Conservation (phyloP, 1,284 basidiomycete genomes). For the Cerioporus squamosus region DNA sequence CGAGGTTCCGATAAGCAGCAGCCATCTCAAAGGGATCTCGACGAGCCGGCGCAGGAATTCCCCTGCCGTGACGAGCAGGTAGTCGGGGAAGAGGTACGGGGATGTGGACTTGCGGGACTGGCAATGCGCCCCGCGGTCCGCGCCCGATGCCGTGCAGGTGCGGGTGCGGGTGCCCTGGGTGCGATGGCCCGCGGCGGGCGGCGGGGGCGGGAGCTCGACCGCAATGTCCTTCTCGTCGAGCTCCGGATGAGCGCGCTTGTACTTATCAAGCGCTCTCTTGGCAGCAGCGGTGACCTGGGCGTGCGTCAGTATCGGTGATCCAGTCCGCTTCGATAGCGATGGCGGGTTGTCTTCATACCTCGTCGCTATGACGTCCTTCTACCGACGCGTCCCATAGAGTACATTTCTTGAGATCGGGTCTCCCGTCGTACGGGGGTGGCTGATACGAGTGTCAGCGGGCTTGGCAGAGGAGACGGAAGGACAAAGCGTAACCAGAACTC, state of each 20-base stretch:
- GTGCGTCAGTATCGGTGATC: not conserved
- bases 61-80: not conserved
- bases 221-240: constrained; percentile 55
- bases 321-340: not conserved
- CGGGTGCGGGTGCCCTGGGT: not conserved
- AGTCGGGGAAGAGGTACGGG: not conserved
- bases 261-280: constrained; percentile 65
- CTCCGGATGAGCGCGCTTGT: constrained; percentile 59
- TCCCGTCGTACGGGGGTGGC: constrained; percentile 27
- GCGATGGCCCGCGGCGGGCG: constrained; percentile 9
- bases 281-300: constrained; percentile 71
- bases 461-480: not conserved
- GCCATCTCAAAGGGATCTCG: too few relatives aligned
- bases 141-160: not conserved
- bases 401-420: constrained; percentile 52
- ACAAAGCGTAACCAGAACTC: constrained; percentile 27
- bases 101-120: not conserved
- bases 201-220: constrained; percentile 51
- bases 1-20: too few relatives aligned
- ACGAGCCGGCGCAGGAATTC: too few relatives aligned
- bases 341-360: constrained; percentile 45
- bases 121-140: not conserved
- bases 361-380: constrained; percentile 65
- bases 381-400: constrained; percentile 68
- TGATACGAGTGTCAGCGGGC: constrained; percentile 5